These are phyloP conservation scores for Penicillium mononematosum DNA, from an alignment of 495 filamentous ascomycete species.

Conservation along the genomic window DNA sequence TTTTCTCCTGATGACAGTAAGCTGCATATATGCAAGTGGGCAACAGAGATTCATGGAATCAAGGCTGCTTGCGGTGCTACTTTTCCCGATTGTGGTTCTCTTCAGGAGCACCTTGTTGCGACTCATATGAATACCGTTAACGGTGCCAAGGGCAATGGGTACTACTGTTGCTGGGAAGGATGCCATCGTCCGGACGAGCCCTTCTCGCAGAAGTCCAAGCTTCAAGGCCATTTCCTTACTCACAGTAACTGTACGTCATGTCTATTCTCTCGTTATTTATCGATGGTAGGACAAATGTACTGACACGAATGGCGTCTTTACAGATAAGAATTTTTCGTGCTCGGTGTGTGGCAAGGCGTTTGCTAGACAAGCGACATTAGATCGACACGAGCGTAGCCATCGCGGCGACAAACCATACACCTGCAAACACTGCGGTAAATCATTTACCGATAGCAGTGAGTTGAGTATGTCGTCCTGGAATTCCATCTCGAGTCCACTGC, in stretches of 20 bases:
- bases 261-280: background rate
- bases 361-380: conserved; percentile 47
- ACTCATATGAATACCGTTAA: conserved; percentile 43
- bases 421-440: conserved; percentile 46
- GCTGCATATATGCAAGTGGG: conserved; percentile 42
- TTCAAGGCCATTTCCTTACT: conserved; percentile 50
- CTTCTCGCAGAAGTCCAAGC: conserved; percentile 51
- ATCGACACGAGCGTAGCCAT: conserved; percentile 54
- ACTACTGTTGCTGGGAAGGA: conserved; percentile 50
- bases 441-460: conserved; percentile 51
- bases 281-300: background rate
- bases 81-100: conserved; percentile 37
- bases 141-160: conserved; percentile 47
- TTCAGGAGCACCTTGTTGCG: conserved; percentile 45
- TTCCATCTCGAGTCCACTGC: background rate
- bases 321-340: conserved; percentile 49
- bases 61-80: conserved; percentile 36
- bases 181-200: conserved; percentile 48
- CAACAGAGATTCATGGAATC: conserved; percentile 28
- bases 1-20: conserved; percentile 37
- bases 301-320: conserved; percentile 7
- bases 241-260: conserved; percentile 46
- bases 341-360: conserved; percentile 49
- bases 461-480: conserved; percentile 37
- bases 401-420: conserved; percentile 52